Percentiles rank a stretch among this genome's conserved stretches.
Evolutionary conservation across 78 protist genomes (phyloP).

Genomic region (Dictyostelium brefeldianum): DNA sequence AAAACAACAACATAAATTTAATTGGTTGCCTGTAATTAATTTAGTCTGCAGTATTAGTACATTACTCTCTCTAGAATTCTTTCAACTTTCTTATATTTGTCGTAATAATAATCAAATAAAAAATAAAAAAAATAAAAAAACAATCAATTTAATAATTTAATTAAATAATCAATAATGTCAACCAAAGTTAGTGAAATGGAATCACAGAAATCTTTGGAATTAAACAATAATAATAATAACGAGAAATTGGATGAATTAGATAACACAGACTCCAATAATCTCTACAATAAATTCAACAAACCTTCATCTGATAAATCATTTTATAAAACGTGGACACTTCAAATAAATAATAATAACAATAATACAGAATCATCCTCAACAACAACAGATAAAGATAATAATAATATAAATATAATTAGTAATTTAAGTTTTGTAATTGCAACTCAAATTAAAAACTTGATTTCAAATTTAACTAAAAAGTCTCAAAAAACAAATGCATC

Average conservation of each 20-base stretch:
- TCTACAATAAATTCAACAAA: constrained; percentile 18
- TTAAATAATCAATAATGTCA: not conserved
- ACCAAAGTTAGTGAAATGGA: not conserved
- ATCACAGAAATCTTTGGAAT: not conserved
- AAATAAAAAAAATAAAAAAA: not conserved
- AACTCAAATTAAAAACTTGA: constrained; percentile 58
- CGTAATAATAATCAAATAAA: not conserved
- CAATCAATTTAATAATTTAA: not conserved
- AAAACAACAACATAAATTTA: not conserved
- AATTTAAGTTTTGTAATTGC: constrained; percentile 57
- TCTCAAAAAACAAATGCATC: constrained; percentile 49
- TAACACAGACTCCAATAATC: not conserved
- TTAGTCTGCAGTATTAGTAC: constrained; percentile 12
- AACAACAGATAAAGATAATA: constrained; percentile 12
- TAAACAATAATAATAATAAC: not conserved
- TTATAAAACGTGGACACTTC: constrained; percentile 51
- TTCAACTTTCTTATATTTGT: not conserved
- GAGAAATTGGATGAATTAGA: not conserved
- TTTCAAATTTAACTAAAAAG: constrained; percentile 69
- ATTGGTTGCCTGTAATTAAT: not conserved
- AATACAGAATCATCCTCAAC: not conserved
- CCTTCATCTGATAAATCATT: constrained; percentile 42
- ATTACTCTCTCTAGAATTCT: constrained; percentile 6
- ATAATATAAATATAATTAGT: constrained; percentile 10
- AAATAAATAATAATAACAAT: not conserved